Conservation (phyloP, 179 eudicot genomes). For the Carnegiea gigantea region DNA sequence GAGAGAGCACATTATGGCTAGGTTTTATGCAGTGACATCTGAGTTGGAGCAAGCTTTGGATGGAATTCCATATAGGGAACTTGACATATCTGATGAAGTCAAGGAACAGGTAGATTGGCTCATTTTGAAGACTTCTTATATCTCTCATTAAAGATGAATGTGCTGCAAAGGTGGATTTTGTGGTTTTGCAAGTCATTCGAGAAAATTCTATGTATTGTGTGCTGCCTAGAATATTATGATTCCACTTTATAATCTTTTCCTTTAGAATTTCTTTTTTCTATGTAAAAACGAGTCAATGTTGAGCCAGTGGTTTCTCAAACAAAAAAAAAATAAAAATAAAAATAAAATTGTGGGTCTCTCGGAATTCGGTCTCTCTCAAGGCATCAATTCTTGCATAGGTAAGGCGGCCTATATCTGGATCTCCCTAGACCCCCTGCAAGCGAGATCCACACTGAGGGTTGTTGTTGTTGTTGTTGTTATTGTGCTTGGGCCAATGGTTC, state of each 20-base stretch:
- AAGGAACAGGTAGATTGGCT: conserved; percentile 73
- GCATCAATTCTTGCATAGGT: too few species aligned
- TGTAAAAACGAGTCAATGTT: background rate
- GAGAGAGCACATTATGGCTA: conserved; percentile 64
- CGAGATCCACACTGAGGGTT: too few species aligned
- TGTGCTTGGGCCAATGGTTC: background rate
- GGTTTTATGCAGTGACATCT: conserved; percentile 65
- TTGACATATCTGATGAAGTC: conserved; percentile 91
- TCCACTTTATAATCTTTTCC: too few species aligned
- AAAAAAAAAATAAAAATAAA: too few species aligned
- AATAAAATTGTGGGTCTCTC: too few species aligned
- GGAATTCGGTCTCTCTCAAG: too few species aligned
- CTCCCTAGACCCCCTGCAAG: too few species aligned
- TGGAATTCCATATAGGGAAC: conserved; percentile 58
- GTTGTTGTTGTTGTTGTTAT: too few species aligned
- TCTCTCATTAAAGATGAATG: conserved; percentile 9
- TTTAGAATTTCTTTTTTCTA: too few species aligned
- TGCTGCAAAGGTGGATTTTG: background rate
- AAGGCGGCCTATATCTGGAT: too few species aligned
- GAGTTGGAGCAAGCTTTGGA: conserved; percentile 69
- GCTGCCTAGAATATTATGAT: too few species aligned
- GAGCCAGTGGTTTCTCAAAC: background rate
- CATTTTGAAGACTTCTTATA: conserved; percentile 20
- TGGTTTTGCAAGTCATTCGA: background rate
- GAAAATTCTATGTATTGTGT: background rate